Base-by-base conservation (phyloP, 2,329 filamentous ascomycete genomes). In the Calonectria pseudoturangicola region DNA sequence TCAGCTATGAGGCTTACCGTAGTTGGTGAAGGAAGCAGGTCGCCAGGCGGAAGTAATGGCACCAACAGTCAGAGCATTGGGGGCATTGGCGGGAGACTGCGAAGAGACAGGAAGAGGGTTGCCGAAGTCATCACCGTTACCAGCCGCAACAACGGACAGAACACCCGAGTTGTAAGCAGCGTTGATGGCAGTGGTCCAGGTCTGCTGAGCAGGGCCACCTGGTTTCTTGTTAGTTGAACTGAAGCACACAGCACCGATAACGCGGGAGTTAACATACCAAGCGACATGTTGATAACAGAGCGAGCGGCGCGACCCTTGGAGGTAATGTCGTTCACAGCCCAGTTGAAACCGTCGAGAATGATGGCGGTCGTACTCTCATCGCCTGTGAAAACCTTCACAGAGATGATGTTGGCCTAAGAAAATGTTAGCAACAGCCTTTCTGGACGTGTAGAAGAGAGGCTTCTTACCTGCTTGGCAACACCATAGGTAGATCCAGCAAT, bases 11-110 rank as follows among this genome's bases (percentile, higher is more conserved):
- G 1, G 63, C 39, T 71, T 47, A 41, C 86, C 87, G 71, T 84
- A 89, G 85, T 90, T 90, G 79, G 87, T 88, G 82, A 85, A 89
- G 36, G 78, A 79, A 68, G 88, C 83, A 45, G 82, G 81, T 66
- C 78, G 74, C 75, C 88, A 85, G 68, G 72, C 76, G 25, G 70
- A 76, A 75, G 84, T 82, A 54, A 84, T 85, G 48, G 88, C 86
- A 66, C 86, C 88, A 54, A 90, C 87, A 6, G 88, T 90, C 78
- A 88, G 85, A 60, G 85, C 88, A 43, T 81, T 80, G 7, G 85
- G 66, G 39, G 84, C 85, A 7, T 84, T 87, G 68, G 87, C 86
- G 2, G 88, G 87, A 18, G 88, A 89, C 75, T 80, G 84, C 79
- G 80, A 80, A 39, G 82, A 79, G 1, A 88, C 87, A 72, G 88